A percentile compares a stretch with the other conserved stretches of the same genome.
Evolutionary conservation across 495 filamentous ascomycete genomes (phyloP).

Genomic region (Penicillium paxilli): DNA sequence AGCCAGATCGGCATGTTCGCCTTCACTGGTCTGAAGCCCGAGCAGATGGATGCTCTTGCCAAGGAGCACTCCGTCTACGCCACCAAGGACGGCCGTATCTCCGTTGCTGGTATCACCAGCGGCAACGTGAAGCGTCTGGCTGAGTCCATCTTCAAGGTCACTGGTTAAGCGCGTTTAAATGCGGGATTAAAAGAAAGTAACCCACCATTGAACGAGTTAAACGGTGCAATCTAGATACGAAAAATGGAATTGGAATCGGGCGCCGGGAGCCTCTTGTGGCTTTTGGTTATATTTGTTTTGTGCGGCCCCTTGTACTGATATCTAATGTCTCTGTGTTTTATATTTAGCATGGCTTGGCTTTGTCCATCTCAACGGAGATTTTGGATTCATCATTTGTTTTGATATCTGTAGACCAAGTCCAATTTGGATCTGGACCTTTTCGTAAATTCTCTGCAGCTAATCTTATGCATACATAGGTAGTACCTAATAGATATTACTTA

Average conservation of each 20-base stretch:
- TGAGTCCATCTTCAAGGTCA: slow-evolving; percentile 94
- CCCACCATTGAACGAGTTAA: background rate
- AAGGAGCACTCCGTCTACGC: slow-evolving; percentile 99
- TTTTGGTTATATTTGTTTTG: slow-evolving; percentile 1
- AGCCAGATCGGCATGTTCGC: slow-evolving; percentile 99
- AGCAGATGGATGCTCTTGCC: slow-evolving; percentile 89
- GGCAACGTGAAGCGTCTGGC: slow-evolving; percentile 93
- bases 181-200: slow-evolving; percentile 5
- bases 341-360: slow-evolving; percentile 28
- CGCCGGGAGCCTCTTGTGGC: background rate
- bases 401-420: too few species aligned
- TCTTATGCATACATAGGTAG: too few species aligned
- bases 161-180: slow-evolving; percentile 49
- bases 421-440: too few species aligned
- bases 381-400: slow-evolving; percentile 17
- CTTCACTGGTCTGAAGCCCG: slow-evolving; percentile 89
- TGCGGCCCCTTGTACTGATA: slow-evolving; percentile 31
- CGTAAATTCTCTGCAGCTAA: too few species aligned
- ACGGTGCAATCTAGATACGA: slow-evolving; percentile 8
- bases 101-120: slow-evolving; percentile 91
- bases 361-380: slow-evolving; percentile 30
- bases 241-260: slow-evolving; percentile 12
- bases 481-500: too few species aligned
- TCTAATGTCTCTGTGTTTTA: slow-evolving; percentile 32
- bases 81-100: slow-evolving; percentile 96